Percentiles rank a stretch among this genome's conserved stretches.
phyloP scores from a whole-genome alignment of 2,329 filamentous ascomycete genomes.

The Hypoxylon sp. region DNA sequence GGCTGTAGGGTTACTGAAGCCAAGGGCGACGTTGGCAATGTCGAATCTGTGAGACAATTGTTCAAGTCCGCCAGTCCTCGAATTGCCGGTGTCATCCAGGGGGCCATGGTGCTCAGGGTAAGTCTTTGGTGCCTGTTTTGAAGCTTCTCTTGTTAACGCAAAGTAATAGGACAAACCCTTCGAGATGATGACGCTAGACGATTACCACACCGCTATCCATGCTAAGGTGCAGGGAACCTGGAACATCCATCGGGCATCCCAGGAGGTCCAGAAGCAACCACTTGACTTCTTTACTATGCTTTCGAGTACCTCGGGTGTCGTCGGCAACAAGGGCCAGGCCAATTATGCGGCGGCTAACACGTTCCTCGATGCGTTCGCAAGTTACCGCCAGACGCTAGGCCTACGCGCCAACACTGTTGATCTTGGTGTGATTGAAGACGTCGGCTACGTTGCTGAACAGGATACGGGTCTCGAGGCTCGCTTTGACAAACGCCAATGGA shows the following conservation, averaged over 20 bases:
- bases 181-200: conserved; percentile 51
- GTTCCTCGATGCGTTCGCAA: conserved; percentile 58
- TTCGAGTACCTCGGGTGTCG: conserved; percentile 53
- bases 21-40: conserved; percentile 41
- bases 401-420: conserved; percentile 56
- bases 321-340: conserved; percentile 56
- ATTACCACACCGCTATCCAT: conserved; percentile 50
- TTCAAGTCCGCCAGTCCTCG: conserved; percentile 18
- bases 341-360: conserved; percentile 60
- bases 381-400: conserved; percentile 53
- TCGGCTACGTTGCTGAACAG: conserved; percentile 51
- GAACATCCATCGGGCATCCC: conserved; percentile 54
- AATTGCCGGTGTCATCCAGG: conserved; percentile 50
- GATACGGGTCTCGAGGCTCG: conserved; percentile 11
- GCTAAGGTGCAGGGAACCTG: conserved; percentile 56
- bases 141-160: neutral
- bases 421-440: conserved; percentile 55
- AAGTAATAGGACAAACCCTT: conserved; percentile 41
- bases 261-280: conserved; percentile 28
- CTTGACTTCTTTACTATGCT: conserved; percentile 57
- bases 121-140: conserved; percentile 4
- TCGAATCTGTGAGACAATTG: conserved; percentile 25
- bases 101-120: conserved; percentile 51
- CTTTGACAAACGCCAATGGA: conserved; percentile 38
- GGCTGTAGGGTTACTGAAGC: conserved; percentile 6